Evolutionary conservation across 1,284 basidiomycete genomes (phyloP).

Genomic region (Ceratobasidium sp.): DNA sequence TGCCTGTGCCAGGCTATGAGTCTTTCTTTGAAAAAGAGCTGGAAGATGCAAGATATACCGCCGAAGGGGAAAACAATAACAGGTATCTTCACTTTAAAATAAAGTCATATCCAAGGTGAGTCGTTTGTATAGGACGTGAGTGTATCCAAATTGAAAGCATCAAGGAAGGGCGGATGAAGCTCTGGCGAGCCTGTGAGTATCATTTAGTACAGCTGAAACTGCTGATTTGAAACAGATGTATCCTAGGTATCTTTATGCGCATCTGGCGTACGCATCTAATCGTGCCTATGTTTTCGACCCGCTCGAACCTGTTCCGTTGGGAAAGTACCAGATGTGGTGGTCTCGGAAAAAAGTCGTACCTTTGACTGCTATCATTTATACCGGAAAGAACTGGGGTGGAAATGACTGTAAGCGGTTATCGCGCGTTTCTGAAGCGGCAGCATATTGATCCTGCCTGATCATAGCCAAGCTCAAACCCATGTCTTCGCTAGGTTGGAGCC

Average conservation of each 20-base stretch:
- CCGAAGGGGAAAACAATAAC: neutral
- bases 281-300: slow-evolving; percentile 40
- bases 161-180: slow-evolving; percentile 41
- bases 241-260: slow-evolving; percentile 33
- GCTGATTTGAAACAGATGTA: neutral
- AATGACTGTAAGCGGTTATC: slow-evolving; percentile 21
- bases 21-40: slow-evolving; percentile 11
- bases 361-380: slow-evolving; percentile 20
- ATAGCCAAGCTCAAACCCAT: slow-evolving; percentile 11
- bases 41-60: neutral
- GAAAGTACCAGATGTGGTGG: slow-evolving; percentile 23
- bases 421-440: neutral
- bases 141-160: neutral
- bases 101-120: slow-evolving; percentile 28
- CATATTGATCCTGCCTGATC: neutral
- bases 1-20: slow-evolving; percentile 34
- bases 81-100: slow-evolving; percentile 43
- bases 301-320: slow-evolving; percentile 32
- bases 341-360: slow-evolving; percentile 32
- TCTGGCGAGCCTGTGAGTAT: slow-evolving; percentile 35
- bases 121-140: neutral
- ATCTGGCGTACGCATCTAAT: slow-evolving; percentile 32
- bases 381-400: slow-evolving; percentile 26
- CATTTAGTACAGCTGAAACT: too few relatives aligned
- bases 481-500: slow-evolving; percentile 38